A percentile compares a stretch with the other conserved stretches of the same genome.
phyloP scores from a whole-genome alignment of 768 basidiomycete species.

The Podaxis pistillaris region DNA sequence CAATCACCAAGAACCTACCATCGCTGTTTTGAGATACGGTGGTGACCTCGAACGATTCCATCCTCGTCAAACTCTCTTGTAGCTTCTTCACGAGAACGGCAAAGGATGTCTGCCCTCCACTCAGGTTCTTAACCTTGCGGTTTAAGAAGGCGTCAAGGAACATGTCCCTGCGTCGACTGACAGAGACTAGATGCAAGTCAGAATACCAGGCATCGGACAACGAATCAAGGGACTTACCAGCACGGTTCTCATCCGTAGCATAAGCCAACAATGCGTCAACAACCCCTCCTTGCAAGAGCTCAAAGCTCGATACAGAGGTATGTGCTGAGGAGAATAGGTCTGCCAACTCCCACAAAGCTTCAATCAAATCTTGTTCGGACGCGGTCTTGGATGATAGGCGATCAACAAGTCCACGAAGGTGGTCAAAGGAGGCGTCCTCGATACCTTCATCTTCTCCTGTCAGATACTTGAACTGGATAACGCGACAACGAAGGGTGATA shows the following conservation, averaged over 20 bases:
- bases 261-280: constrained; percentile 85
- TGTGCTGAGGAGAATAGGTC: constrained; percentile 73
- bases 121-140: constrained; percentile 44
- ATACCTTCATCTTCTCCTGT: constrained; percentile 53
- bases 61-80: constrained; percentile 91
- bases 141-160: constrained; percentile 76
- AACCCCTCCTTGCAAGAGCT: constrained; percentile 90
- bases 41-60: constrained; percentile 95
- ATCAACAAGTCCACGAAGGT: constrained; percentile 62
- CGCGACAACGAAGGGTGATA: constrained; percentile 87
- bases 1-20: constrained; percentile 44
- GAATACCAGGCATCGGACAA: not conserved
- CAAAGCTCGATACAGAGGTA: constrained; percentile 90
- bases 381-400: constrained; percentile 54
- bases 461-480: constrained; percentile 83
- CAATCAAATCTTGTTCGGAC: constrained; percentile 61
- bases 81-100: constrained; percentile 88
- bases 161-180: constrained; percentile 69
- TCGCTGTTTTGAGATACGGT: constrained; percentile 83
- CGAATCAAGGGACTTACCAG: constrained; percentile 40
- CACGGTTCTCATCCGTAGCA: constrained; percentile 65
- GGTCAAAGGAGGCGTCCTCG: constrained; percentile 61
- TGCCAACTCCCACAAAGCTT: constrained; percentile 72
- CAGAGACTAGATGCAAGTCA: constrained; percentile 46
- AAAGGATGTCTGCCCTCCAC: constrained; percentile 55